A percentile compares a stretch with the other conserved stretches of the same genome.
These are phyloP conservation scores for Bruguiera parviflora DNA, from an alignment of 345 rosid species.

Conservation along the genomic window DNA sequence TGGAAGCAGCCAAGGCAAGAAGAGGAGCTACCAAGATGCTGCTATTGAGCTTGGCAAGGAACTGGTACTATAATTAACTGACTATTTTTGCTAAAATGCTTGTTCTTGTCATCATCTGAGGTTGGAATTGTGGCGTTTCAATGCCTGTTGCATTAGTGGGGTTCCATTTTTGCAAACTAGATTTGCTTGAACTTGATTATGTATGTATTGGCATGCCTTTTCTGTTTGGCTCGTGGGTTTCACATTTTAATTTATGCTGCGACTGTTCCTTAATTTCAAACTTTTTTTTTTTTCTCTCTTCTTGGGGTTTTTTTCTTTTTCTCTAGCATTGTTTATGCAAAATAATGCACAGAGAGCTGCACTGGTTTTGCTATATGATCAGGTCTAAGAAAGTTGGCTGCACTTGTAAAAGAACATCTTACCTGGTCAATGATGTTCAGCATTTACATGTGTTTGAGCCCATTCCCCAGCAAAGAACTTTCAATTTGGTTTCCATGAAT, in stretches of 20 bases:
- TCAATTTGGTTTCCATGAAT: slow-evolving; percentile 13
- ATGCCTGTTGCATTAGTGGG: no score
- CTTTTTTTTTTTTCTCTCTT: slow-evolving; percentile 3
- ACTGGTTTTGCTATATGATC: background rate
- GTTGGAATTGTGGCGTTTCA: no score
- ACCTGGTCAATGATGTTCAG: background rate
- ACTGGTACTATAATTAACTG: slow-evolving; percentile 42
- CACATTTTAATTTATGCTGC: slow-evolving; percentile 1
- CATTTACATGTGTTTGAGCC: slow-evolving; percentile 9
- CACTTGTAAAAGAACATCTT: background rate
- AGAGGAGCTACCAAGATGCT: slow-evolving; percentile 67
- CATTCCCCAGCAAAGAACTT: slow-evolving; percentile 6
- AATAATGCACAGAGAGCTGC: background rate
- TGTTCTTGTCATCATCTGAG: background rate
- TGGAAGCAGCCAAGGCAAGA: slow-evolving; percentile 90
- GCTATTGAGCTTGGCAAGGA: slow-evolving; percentile 79
- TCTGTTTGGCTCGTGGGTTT: slow-evolving; percentile 15
- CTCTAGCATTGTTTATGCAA: background rate
- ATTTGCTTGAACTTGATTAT: background rate
- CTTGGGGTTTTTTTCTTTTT: background rate
- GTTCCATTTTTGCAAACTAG: no score
- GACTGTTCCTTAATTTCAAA: background rate
- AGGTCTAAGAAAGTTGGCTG: slow-evolving; percentile 3
- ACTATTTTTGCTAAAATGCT: background rate
- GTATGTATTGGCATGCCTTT: background rate